phyloP scores from a whole-genome alignment of 257 asterid species.

The Penstemon barbatus region DNA sequence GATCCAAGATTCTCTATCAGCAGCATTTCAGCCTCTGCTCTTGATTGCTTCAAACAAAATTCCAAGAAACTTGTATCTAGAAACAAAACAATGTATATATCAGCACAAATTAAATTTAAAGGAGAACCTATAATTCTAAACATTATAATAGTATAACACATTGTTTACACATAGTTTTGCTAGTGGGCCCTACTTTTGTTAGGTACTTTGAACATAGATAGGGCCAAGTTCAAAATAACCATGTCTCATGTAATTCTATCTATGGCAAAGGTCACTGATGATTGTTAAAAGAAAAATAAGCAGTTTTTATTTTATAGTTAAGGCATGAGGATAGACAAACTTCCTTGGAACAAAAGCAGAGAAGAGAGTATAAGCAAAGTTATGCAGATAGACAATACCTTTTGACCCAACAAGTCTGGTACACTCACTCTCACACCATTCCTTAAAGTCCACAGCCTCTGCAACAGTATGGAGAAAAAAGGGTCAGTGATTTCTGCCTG shows the following conservation, averaged over 20 bases:
- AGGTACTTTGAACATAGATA: not conserved
- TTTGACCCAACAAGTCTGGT: slow-evolving; percentile 72
- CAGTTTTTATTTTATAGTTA: not conserved
- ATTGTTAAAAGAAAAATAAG: not conserved
- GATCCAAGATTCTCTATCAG: slow-evolving; percentile 80
- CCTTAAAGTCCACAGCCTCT: slow-evolving; percentile 90
- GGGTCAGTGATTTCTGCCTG: not conserved
- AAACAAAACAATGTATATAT: slow-evolving; percentile 13
- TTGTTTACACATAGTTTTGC: no score
- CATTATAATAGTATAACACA: no score
- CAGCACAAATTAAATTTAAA: not conserved
- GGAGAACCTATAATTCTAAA: not conserved
- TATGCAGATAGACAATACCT: slow-evolving; percentile 48
- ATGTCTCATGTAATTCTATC: not conserved
- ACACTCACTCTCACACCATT: slow-evolving; percentile 98
- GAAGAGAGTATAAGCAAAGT: not conserved
- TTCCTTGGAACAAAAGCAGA: not conserved
- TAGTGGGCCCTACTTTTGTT: not conserved
- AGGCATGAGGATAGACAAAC: not conserved
- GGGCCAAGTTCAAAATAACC: not conserved
- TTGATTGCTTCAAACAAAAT: slow-evolving; percentile 76
- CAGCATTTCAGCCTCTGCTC: slow-evolving; percentile 82
- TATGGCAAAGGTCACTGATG: not conserved
- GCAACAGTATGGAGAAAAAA: slow-evolving; percentile 30
- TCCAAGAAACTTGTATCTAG: slow-evolving; percentile 87